Base-by-base conservation (phyloP, 2,329 filamentous ascomycete genomes). In the Exophiala dermatitidis region DNA sequence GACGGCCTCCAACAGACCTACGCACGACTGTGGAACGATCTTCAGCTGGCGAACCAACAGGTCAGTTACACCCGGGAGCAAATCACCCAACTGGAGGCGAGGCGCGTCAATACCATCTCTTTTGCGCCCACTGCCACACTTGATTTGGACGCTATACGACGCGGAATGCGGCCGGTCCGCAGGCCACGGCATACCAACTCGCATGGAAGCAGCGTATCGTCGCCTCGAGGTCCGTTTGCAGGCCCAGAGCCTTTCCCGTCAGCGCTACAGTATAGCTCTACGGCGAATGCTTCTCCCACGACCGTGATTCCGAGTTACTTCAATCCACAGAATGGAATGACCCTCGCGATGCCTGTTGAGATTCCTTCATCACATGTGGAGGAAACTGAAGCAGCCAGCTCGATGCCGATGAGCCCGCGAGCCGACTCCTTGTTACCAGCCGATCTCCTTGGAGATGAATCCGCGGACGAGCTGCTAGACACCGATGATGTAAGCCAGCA, bases 271-370 rank as follows among this genome's bases (percentile, higher is more conserved):
- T 66, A 74, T 33, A 73, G 69, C 26, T 78, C 78, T 65, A 76
- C 74, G 57, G 67, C 74, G 2, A 76, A 70, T 46, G 73, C 73
- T 26, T 79, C 79, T 2, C 78, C 80, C 4, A 73, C 75, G 53
- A 66, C 73, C 1, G 69, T 73, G 8, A 67, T 70, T 19, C 69
- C 77, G 3, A 73, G 78, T 0, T 82, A 82, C 59, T 81, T 84
- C 68, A 83, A 83, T 58, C 75, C 80, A 42, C 77, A 77, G 46
- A 83, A 83, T 59, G 81, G 81, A 53, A 83, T 82, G 78, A 77
- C 78, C 3, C 63, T 81, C n/a, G 69, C 73, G 4, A 64, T 68
- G 53, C 68, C 72, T 19, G 63, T 68, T 4, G 70, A 73, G 41
- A 69, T 70, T 28, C 62, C 72, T 19, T 46, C 50, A 8, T 57